Conservation (phyloP, 2,329 filamentous ascomycete genomes). For the Sporothrix luriei region DNA sequence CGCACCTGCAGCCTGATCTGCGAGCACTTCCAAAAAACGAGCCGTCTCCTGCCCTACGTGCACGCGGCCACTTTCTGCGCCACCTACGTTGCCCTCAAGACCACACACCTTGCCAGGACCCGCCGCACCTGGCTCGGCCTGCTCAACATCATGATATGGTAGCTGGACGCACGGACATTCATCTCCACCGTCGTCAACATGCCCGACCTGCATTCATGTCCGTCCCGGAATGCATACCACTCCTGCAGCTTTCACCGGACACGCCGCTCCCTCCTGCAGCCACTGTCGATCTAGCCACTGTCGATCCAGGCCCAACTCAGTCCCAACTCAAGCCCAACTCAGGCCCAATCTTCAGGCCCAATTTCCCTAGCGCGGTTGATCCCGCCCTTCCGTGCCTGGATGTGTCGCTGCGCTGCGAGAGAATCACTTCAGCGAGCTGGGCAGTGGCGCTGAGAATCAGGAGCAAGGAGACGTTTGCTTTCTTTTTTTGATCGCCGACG, state of each 20-base stretch:
- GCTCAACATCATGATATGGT: constrained; percentile 54
- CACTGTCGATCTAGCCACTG: constrained; percentile 30
- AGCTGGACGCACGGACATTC: background rate
- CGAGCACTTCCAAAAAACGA: constrained; percentile 37
- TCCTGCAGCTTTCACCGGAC: background rate
- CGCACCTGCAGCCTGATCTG: constrained; percentile 21
- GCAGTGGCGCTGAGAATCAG: no score
- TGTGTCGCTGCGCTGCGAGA: no score
- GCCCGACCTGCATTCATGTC: background rate
- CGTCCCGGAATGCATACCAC: background rate
- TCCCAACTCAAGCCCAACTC: no score
- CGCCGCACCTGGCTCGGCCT: constrained; percentile 55
- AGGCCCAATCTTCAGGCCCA: no score
- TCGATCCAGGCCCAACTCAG: no score
- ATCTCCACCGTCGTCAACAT: background rate
- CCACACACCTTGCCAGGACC: constrained; percentile 40
- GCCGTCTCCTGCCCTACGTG: constrained; percentile 37
- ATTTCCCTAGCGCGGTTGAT: constrained; percentile 25
- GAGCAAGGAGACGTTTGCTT: constrained; percentile 6
- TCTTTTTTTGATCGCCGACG: background rate
- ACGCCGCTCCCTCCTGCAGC: background rate
- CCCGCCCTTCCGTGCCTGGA: constrained; percentile 17
- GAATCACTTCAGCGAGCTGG: no score
- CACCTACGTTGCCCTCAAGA: constrained; percentile 33
- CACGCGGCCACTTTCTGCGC: constrained; percentile 35